phyloP scores from a whole-genome alignment of 2,329 filamentous ascomycete species.

The Neoascochyta sp. region DNA sequence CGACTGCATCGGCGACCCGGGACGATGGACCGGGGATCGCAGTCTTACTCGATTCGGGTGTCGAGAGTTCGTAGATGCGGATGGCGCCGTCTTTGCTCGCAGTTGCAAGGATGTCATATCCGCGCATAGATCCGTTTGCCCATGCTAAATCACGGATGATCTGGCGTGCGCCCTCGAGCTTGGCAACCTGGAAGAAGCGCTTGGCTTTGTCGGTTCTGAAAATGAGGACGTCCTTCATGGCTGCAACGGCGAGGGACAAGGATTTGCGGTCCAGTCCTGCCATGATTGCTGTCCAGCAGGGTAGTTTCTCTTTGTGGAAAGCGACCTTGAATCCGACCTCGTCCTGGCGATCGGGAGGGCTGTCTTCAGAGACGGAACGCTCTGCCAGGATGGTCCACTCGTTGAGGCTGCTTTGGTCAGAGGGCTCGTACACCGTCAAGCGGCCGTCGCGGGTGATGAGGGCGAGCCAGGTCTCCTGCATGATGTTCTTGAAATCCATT shows the following conservation, averaged over 20 bases:
- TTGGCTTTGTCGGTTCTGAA: conserved; percentile 73
- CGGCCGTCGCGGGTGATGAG: conserved; percentile 79
- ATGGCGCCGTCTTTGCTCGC: conserved; percentile 90
- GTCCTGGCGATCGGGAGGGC: conserved; percentile 67
- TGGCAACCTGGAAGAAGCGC: conserved; percentile 80
- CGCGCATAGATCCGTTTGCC: conserved; percentile 86
- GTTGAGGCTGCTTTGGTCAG: conserved; percentile 74
- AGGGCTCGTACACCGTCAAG: conserved; percentile 77
- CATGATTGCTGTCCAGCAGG: conserved; percentile 71
- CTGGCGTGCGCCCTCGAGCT: conserved; percentile 68
- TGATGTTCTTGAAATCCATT: conserved; percentile 81
- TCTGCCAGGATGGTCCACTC: conserved; percentile 74
- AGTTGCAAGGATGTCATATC: conserved; percentile 85
- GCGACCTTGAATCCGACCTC: conserved; percentile 82
- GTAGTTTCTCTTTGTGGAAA: conserved; percentile 83
- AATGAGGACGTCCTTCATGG: conserved; percentile 77
- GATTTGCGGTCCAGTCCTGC: conserved; percentile 79
- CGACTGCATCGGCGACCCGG: conserved; percentile 14
- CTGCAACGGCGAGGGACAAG: conserved; percentile 77
- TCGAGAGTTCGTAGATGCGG: conserved; percentile 78
- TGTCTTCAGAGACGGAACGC: conserved; percentile 65
- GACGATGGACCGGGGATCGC: conserved; percentile 23
- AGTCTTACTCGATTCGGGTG: conserved; percentile 47
- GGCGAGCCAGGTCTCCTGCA: conserved; percentile 79
- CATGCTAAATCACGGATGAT: conserved; percentile 86